Evolutionary conservation across 1,139 yeast species (phyloP).

Genomic region (Hyphopichia buzzinii): DNA sequence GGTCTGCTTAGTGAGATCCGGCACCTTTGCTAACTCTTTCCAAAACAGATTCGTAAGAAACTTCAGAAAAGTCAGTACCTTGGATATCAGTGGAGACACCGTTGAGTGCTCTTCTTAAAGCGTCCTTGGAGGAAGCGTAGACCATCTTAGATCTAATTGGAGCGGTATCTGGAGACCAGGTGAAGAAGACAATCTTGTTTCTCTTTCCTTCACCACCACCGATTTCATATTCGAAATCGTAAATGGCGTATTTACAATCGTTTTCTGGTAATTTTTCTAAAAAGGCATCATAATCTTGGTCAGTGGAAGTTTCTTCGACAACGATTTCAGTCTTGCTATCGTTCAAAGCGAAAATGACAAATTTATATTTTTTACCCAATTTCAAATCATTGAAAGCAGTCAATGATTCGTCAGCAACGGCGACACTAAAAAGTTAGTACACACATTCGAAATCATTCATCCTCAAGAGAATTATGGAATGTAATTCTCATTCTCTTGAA

Average conservation of each 20-base stretch:
- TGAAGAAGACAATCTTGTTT: constrained; percentile 87
- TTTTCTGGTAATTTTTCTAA: constrained; percentile 88
- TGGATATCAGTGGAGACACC: constrained; percentile 94
- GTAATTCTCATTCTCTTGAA: background rate
- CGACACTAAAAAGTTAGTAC: constrained; percentile 58
- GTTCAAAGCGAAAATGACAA: constrained; percentile 75
- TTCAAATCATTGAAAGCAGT: constrained; percentile 93
- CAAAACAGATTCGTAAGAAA: constrained; percentile 87
- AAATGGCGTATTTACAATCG: constrained; percentile 94
- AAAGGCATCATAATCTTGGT: constrained; percentile 75
- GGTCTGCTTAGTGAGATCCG: constrained; percentile 38
- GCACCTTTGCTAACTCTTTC: constrained; percentile 88
- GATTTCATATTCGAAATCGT: constrained; percentile 93
- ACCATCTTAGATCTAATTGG: constrained; percentile 95
- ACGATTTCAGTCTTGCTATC: constrained; percentile 86
- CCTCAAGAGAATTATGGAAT: background rate
- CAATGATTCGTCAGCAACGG: constrained; percentile 93
- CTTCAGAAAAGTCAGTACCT: constrained; percentile 98
- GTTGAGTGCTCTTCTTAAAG: constrained; percentile 93
- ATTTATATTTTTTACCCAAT: constrained; percentile 89
- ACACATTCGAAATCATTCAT: background rate
- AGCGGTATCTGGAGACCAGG: constrained; percentile 99
- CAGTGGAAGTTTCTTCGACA: constrained; percentile 80
- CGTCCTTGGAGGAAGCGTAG: constrained; percentile 96
- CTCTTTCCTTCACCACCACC: constrained; percentile 93